Evolutionary conservation across 331 rosid species (phyloP).

Genomic region (Cydonia oblonga): DNA sequence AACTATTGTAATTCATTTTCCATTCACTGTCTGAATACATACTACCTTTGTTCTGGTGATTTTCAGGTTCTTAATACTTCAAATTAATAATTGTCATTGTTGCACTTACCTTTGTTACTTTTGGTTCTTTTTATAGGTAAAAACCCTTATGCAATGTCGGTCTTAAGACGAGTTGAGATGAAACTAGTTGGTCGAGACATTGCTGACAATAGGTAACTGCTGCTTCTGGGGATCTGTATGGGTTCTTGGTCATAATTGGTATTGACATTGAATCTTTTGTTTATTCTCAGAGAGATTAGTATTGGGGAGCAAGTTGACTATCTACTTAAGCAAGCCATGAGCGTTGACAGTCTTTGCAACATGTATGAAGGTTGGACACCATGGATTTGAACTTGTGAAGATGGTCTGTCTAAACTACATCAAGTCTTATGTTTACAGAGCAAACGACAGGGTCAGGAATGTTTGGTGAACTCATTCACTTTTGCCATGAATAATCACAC

Average conservation of each 20-base stretch:
- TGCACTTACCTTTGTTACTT: not conserved
- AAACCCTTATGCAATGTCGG: slow-evolving; percentile 74
- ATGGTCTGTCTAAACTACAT: slow-evolving; percentile 11
- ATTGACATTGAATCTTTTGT: slow-evolving; percentile 12
- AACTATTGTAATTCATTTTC: not conserved
- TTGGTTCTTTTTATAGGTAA: slow-evolving; percentile 38
- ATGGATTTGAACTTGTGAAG: slow-evolving; percentile 67
- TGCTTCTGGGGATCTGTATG: slow-evolving; percentile 14
- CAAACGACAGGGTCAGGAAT: not conserved
- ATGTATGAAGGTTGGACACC: slow-evolving; percentile 99
- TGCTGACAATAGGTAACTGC: slow-evolving; percentile 54
- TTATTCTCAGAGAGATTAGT: slow-evolving; percentile 53
- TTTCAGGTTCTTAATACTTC: not conserved
- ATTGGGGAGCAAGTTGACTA: slow-evolving; percentile 82
- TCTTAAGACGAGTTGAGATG: slow-evolving; percentile 79
- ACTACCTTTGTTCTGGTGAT: not conserved
- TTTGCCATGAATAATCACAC: not conserved
- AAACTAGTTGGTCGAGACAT: slow-evolving; percentile 78
- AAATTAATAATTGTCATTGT: not conserved
- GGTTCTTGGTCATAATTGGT: slow-evolving; percentile 1
- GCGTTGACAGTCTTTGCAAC: slow-evolving; percentile 88
- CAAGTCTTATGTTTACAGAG: not conserved
- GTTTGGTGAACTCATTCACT: not conserved
- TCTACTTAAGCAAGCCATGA: slow-evolving; percentile 88
- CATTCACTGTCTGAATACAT: not conserved